Percentiles rank a stretch among this genome's conserved stretches.
phyloP scores from a whole-genome alignment of 1,284 basidiomycete genomes.

The Cerioporus squamosus region DNA sequence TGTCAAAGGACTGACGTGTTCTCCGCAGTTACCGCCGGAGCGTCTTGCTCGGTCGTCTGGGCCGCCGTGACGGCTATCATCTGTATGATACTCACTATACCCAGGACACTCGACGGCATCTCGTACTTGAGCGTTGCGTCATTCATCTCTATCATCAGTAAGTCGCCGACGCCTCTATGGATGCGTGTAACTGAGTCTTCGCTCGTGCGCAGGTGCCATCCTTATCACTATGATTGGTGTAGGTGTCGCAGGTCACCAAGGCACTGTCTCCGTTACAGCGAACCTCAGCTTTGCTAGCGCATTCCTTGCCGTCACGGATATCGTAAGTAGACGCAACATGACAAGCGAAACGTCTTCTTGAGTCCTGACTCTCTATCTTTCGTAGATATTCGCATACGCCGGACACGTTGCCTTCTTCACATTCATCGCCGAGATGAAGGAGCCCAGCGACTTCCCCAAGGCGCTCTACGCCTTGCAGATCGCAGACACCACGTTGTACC shows the following conservation, averaged over 20 bases:
- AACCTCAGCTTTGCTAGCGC: slow-evolving; percentile 50
- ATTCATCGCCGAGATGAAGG: slow-evolving; percentile 58
- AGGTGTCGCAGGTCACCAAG: slow-evolving; percentile 47
- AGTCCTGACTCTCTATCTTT: neutral
- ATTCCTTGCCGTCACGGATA: slow-evolving; percentile 58
- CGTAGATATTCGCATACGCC: slow-evolving; percentile 57
- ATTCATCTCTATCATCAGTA: slow-evolving; percentile 44
- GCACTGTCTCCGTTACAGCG: slow-evolving; percentile 42
- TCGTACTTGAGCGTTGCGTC: slow-evolving; percentile 37
- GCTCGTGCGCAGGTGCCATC: slow-evolving; percentile 33
- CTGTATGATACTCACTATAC: slow-evolving; percentile 35
- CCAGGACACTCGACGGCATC: slow-evolving; percentile 36
- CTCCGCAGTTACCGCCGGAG: slow-evolving; percentile 31
- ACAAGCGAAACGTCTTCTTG: no score
- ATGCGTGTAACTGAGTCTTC: neutral
- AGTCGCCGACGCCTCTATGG: slow-evolving; percentile 16
- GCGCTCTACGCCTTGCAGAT: slow-evolving; percentile 35
- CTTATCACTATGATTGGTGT: slow-evolving; percentile 58
- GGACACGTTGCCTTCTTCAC: slow-evolving; percentile 54
- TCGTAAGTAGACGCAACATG: slow-evolving; percentile 36
- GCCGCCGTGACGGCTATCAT: slow-evolving; percentile 33
- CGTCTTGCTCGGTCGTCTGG: slow-evolving; percentile 38
- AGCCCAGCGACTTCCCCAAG: slow-evolving; percentile 43
- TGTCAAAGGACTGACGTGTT: neutral
- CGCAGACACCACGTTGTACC: slow-evolving; percentile 36